Base-by-base conservation (phyloP, 2,329 filamentous ascomycete genomes). In the Fusarium sp. region DNA sequence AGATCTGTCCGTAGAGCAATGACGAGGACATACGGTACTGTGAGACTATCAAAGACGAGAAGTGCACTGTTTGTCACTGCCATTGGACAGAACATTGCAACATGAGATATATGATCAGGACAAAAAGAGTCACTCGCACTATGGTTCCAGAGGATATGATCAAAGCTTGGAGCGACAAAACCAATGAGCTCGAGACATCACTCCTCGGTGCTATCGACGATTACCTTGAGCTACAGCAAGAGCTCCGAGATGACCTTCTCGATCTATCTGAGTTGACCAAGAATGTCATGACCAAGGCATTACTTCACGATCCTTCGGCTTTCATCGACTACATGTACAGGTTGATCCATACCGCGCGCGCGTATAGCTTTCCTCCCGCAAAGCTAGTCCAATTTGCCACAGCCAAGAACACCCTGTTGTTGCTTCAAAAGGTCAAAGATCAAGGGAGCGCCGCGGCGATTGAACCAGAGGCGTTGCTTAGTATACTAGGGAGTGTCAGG, bases 41-140 rank as follows among this genome's bases (percentile, higher is more conserved):
- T 10, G 49, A 40, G n/a, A 30, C 49, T 28, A 30, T 53, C 23
- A 21, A 20, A 53, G 49, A 53, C 25, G 49, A 10, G 23, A 42
- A 42, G 13, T 53, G 49, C 14, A 18, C 18, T 18, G 9, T 53
- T 53, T 53, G 49, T 18, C 34, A 30, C 34, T 53, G 49, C 49
- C 49, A 53, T 9, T 53, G 49, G 49, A 42, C 49, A 8, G 25
- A 53, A 18, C 49, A 53, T 53, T 30, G 25, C 34, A 53, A 53
- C 34, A 42, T 30, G 23, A 53, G 34, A 16, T 53, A 42, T 16
- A 53, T 42, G 14, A 42, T 53, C 12, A 37, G 18, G 16, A 50
- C 47, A 7, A 37, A 50, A 25, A 9, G 47, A 37, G 48, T 50
- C 3, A 50, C 48, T 25, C 48, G 48, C 30, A 37, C 30, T 14